Conservation (phyloP, 441 rosid genomes). For the Euphorbia schlechtendalii region DNA sequence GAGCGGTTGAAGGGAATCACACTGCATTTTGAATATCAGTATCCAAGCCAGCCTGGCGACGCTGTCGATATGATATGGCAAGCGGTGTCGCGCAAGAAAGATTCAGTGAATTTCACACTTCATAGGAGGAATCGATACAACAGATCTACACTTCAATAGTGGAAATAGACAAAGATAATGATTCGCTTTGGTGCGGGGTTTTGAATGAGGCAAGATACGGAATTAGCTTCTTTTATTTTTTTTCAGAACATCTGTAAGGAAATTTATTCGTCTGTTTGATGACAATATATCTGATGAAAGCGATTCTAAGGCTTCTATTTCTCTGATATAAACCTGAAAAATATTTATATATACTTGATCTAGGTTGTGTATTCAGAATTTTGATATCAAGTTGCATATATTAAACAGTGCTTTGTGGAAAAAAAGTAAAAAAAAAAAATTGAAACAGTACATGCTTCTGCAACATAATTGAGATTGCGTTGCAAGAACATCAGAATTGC, state of each 20-base stretch:
- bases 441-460: background rate
- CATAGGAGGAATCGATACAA: constrained; percentile 39
- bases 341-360: background rate
- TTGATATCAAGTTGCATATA: background rate
- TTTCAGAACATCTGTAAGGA: background rate
- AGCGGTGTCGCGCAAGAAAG: constrained; percentile 56
- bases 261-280: background rate
- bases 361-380: background rate
- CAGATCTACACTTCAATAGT: constrained; percentile 3
- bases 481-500: constrained; percentile 22
- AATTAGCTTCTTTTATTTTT: background rate
- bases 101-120: constrained; percentile 40
- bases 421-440: too few relatives aligned
- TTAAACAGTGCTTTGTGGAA: background rate
- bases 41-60: constrained; percentile 68
- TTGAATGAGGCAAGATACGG: background rate
- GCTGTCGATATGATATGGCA: constrained; percentile 80
- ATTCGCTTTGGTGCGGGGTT: background rate
- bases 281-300: background rate
- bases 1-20: constrained; percentile 49
- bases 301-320: background rate
- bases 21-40: constrained; percentile 64
- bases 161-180: background rate
- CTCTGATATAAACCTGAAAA: background rate
- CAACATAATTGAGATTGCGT: constrained; percentile 31